Percentiles rank a stretch among this genome's conserved stretches.
Evolutionary conservation across 1,284 basidiomycete species (phyloP).

Genomic region (Ceraceosorus guamensis): DNA sequence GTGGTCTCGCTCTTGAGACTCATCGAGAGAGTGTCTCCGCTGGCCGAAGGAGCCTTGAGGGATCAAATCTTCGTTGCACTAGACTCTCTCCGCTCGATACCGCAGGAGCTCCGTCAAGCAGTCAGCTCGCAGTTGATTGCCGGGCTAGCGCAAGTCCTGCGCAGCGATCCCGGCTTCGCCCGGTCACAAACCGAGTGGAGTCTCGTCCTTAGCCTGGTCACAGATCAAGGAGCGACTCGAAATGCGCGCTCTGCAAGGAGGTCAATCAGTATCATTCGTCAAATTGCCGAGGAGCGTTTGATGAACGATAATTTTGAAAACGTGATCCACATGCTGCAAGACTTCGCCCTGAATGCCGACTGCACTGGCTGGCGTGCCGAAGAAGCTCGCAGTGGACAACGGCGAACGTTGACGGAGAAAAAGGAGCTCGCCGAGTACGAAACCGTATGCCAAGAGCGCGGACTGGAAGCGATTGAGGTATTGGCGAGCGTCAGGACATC

Average conservation of each 20-base stretch:
- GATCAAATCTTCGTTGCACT: conserved; percentile 91
- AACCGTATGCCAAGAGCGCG: conserved; percentile 56
- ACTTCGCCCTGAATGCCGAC: conserved; percentile 59
- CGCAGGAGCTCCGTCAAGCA: conserved; percentile 66
- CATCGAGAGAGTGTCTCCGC: conserved; percentile 5
- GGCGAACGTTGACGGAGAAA: conserved; percentile 42
- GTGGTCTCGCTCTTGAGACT: conserved; percentile 57
- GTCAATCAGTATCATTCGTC: conserved; percentile 68
- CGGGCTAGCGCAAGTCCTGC: conserved; percentile 71
- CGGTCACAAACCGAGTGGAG: conserved; percentile 94
- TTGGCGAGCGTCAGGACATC: conserved; percentile 51
- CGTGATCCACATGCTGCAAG: conserved; percentile 72
- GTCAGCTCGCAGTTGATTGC: conserved; percentile 84
- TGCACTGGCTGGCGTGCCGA: neutral
- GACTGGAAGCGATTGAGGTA: conserved; percentile 72
- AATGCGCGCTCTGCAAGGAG: conserved; percentile 81
- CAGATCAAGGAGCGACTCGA: conserved; percentile 62
- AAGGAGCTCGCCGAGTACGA: conserved; percentile 44
- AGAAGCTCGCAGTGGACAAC: conserved; percentile 1
- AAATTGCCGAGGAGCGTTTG: conserved; percentile 56
- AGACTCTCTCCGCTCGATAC: conserved; percentile 75
- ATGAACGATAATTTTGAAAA: conserved; percentile 73
- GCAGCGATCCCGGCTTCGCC: conserved; percentile 59
- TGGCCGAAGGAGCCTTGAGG: conserved; percentile 60
- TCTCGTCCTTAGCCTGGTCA: conserved; percentile 78